Conservation (phyloP, 163 green algal genomes). For the Scenedesmus sp. region DNA sequence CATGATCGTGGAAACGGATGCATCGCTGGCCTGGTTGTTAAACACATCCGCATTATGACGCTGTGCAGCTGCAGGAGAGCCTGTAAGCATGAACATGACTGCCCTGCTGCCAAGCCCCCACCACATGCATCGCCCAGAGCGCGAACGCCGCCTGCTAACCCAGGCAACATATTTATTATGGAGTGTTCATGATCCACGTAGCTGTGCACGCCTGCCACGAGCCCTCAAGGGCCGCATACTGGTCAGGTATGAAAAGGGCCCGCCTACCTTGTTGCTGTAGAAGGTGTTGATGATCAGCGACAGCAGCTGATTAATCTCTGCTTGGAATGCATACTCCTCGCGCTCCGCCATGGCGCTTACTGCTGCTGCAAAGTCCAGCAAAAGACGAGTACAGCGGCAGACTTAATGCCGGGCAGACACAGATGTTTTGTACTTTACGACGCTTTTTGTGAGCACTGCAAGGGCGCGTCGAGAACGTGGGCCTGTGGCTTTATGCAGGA, state of each 20-base stretch:
- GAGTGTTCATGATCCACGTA: neutral
- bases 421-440: neutral
- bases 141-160: neutral
- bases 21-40: neutral
- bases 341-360: conserved; percentile 43
- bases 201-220: neutral
- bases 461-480: neutral
- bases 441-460: neutral
- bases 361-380: conserved; percentile 21
- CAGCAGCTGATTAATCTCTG: conserved; percentile 97
- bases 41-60: neutral
- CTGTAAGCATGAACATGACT: neutral
- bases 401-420: neutral
- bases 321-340: conserved; percentile 73
- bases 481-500: neutral
- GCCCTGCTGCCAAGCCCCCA: conserved; percentile 6
- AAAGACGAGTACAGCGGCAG: neutral
- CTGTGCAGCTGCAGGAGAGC: neutral
- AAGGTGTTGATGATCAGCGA: conserved; percentile 99
- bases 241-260: neutral
- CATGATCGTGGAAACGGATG: neutral
- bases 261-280: conserved; percentile 96
- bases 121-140: neutral
- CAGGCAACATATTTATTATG: neutral
- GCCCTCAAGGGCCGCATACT: neutral